Percentiles rank a stretch among this genome's conserved stretches.
These are phyloP conservation scores for Starmera dryadoides DNA, from an alignment of 805 yeast species.

Conservation along the genomic window DNA sequence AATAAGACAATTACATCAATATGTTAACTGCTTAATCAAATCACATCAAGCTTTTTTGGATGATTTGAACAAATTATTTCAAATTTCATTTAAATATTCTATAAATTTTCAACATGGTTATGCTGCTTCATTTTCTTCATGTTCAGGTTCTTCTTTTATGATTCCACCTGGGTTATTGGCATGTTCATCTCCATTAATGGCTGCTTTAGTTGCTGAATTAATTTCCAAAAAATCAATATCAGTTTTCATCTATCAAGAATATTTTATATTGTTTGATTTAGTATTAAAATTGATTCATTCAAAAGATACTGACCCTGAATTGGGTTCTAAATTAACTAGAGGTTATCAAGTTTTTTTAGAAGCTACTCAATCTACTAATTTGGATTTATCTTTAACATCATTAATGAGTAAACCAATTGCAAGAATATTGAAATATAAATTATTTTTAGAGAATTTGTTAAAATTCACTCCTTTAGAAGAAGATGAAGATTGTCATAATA, in stretches of 20 bases:
- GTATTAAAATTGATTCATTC: slow-evolving; percentile 26
- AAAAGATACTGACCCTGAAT: slow-evolving; percentile 17
- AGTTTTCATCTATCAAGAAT: slow-evolving; percentile 26
- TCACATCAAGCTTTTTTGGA: slow-evolving; percentile 25
- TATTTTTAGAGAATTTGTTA: slow-evolving; percentile 37
- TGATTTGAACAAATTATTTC: slow-evolving; percentile 15
- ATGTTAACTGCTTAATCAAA: slow-evolving; percentile 22
- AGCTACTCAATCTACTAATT: slow-evolving; percentile 28
- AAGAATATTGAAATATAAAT: slow-evolving; percentile 41
- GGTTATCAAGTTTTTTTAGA: slow-evolving; percentile 33
- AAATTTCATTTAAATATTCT: slow-evolving; percentile 1
- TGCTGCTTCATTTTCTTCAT: no score
- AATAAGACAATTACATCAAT: slow-evolving; percentile 22
- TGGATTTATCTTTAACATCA: slow-evolving; percentile 48
- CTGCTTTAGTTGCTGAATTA: slow-evolving; percentile 16
- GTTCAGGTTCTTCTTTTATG: no score
- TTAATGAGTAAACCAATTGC: slow-evolving; percentile 47
- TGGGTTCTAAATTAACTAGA: slow-evolving; percentile 14
- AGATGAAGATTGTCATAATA: slow-evolving; percentile 9
- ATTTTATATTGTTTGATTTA: slow-evolving; percentile 25
- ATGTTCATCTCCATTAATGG: slow-evolving; percentile 14
- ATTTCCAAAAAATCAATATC: slow-evolving; percentile 18
- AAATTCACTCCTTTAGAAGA: slow-evolving; percentile 21
- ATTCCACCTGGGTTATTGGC: slow-evolving; percentile 1
- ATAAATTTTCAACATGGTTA: background rate